Conservation (phyloP, 192 early-diverging fungal genomes). For the Rhizophagus prolifer region DNA sequence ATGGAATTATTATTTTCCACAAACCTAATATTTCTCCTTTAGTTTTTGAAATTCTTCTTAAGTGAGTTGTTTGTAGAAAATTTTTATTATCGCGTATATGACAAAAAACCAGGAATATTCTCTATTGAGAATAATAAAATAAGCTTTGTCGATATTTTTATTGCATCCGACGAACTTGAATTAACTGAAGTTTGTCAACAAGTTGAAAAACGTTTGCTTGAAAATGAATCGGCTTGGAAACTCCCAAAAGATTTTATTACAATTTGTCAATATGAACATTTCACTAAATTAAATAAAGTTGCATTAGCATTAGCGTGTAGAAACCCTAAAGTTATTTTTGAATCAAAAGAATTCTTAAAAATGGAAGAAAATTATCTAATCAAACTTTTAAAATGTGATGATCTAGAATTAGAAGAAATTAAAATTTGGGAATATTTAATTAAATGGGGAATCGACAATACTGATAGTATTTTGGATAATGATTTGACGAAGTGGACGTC, state of each 20-base stretch:
- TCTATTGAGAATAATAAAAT: not conserved
- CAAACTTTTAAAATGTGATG: not conserved
- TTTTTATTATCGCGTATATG: too few relatives aligned
- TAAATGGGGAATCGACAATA: constrained; percentile 17
- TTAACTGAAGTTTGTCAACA: not conserved
- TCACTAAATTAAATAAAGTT: not conserved
- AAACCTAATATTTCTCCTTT: constrained; percentile 15
- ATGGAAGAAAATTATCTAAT: not conserved
- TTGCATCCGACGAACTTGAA: constrained; percentile 6
- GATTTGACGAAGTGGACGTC: not conserved
- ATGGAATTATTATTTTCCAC: not conserved
- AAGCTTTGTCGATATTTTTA: not conserved
- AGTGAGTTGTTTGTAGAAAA: not conserved
- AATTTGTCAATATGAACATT: not conserved
- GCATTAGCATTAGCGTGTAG: not conserved
- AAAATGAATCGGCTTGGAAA: not conserved
- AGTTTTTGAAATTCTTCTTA: not conserved
- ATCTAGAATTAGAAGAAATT: constrained; percentile 10
- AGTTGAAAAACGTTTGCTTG: not conserved
- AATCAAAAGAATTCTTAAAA: not conserved
- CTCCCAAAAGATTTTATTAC: not conserved
- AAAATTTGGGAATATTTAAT: constrained; percentile 11
- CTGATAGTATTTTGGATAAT: not conserved
- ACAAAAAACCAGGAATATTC: not conserved
- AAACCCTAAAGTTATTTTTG: not conserved